phyloP scores from a whole-genome alignment of 129 eudicot species.

The carrot (Daucus carota) region DH1_v3.0 NC_030389.2:7382001-7382500 shows the following conservation, averaged over 20 bases:
- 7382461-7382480: background rate
- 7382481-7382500: background rate
- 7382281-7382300: slow-evolving; percentile 45
- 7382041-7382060: background rate
- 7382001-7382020: background rate
- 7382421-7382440: background rate
- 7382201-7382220: slow-evolving; percentile 50
- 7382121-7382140: slow-evolving; percentile 62
- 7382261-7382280: slow-evolving; percentile 68
- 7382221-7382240: slow-evolving; percentile 74
- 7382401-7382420: background rate
- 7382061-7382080: background rate
- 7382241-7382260: slow-evolving; percentile 58
- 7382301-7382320: slow-evolving; percentile 31
- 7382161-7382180: slow-evolving; percentile 20
- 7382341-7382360: background rate
- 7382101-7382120: slow-evolving; percentile 65
- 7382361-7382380: background rate
- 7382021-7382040: background rate
- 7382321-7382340: background rate
- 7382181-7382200: slow-evolving; percentile 37
- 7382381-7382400: background rate
- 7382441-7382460: background rate
- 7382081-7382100: slow-evolving; percentile 75
- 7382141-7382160: slow-evolving; percentile 27